phyloP scores from a whole-genome alignment of 2,329 filamentous ascomycete genomes.

The Neoascochyta sp. region DNA sequence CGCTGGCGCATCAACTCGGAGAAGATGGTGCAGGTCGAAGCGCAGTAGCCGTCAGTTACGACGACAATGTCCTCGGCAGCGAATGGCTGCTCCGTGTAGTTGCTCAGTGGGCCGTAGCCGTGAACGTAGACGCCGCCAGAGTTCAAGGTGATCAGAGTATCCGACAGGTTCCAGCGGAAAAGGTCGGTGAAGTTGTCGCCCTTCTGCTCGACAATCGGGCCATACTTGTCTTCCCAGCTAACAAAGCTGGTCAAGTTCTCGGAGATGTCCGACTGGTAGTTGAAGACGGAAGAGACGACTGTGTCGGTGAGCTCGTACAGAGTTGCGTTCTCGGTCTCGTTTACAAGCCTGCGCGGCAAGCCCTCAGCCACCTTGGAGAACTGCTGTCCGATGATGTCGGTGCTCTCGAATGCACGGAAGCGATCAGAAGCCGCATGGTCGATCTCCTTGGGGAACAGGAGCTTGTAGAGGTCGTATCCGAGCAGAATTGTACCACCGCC shows the following conservation, averaged over 20 bases:
- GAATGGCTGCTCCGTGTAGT: slow-evolving; percentile 52
- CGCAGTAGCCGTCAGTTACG: slow-evolving; percentile 53
- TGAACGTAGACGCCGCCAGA: slow-evolving; percentile 34
- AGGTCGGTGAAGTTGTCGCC: slow-evolving; percentile 56
- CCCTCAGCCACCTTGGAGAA: slow-evolving; percentile 32
- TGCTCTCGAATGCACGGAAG: slow-evolving; percentile 49
- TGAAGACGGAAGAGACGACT: slow-evolving; percentile 44
- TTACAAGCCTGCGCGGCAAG: slow-evolving; percentile 29
- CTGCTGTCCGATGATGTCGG: slow-evolving; percentile 45
- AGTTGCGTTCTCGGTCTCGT: slow-evolving; percentile 37
- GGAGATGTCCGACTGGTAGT: slow-evolving; percentile 47
- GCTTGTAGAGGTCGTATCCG: slow-evolving; percentile 61
- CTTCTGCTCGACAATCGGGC: slow-evolving; percentile 37
- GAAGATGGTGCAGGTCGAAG: slow-evolving; percentile 59
- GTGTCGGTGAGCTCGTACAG: slow-evolving; percentile 24
- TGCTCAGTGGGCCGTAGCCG: slow-evolving; percentile 34
- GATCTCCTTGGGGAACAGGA: slow-evolving; percentile 50
- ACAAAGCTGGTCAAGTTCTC: slow-evolving; percentile 50
- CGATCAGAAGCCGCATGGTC: slow-evolving; percentile 51
- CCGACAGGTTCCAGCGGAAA: slow-evolving; percentile 51
- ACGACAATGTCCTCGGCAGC: slow-evolving; percentile 56
- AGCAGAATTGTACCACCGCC: slow-evolving; percentile 57
- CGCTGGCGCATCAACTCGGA: slow-evolving; percentile 52
- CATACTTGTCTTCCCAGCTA: slow-evolving; percentile 48
- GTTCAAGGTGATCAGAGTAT: slow-evolving; percentile 37